Base-by-base conservation (phyloP, 805 yeast genomes). In the Blastobotrys peoriensis region DNA sequence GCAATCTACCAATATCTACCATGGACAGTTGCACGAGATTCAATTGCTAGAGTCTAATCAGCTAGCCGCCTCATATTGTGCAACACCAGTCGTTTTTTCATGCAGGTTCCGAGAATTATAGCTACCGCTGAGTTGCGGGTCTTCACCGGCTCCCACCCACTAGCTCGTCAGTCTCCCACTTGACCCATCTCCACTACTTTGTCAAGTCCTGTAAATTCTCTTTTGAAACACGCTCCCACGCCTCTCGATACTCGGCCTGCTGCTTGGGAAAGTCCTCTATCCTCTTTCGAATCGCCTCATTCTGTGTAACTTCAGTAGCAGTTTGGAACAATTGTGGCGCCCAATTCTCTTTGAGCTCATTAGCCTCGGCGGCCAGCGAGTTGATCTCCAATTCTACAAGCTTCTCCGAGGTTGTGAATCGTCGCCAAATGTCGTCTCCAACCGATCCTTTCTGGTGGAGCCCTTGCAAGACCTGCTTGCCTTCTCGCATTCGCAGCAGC, bases 231-330 rank as follows among this genome's bases (percentile, higher is more conserved):
- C 44, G 39, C 20, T 54, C 57, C 19, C 19, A 49, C 9, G 50
- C 48, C 21, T 47, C 48, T 21, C 53, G 38, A 35, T 49, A 54
- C 38, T 53, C 57, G 2, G 38, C 38, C 39, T 53, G 53, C 50
- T 49, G 51, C 21, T 47, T 39, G 9, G 45, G 48, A 22, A 60
- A 50, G 43, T 62, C 61, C 13, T 42, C 54, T 27, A 81, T 63
- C 58, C 97, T 81, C 70, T 93, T 79, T 65, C 91, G 76, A 43
- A 91, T 70, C 1, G 96, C 96, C 65, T 85, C 91, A 61, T 91
- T 93, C 65, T 88, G 85, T 51, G 95, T 86, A 41, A 91, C 82
- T 61, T 93, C 97, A 61, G 84, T 91, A 36, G 89, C 82, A 10
- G 81, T 75, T 6, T 84, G 84, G 58, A 87, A 83, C 57, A 87